Evolutionary conservation across 1,284 basidiomycete genomes (phyloP), one percentile per base, ranked within the genome.

Genomic region (Exsudoporus floridanus): DNA sequence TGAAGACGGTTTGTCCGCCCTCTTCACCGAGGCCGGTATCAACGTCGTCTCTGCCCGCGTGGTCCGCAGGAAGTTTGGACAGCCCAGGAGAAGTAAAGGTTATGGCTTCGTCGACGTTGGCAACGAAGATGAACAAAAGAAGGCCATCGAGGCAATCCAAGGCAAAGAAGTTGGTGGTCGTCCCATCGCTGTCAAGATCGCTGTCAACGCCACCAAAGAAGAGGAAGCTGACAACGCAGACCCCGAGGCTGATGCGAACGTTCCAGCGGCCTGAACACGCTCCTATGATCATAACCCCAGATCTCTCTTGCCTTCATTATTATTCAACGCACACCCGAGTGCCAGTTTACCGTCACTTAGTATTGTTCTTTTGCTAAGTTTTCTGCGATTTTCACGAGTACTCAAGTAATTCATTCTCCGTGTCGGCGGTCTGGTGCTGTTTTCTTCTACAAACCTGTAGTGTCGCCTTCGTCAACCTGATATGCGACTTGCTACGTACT

Each of bases 41-140:
- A 76, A 75, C 40, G 90, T 94, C 60, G 78, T 81, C 67, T 87
- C 88, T 60, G 93, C 93, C 52, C 90, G 90, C 61, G 88, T 97
- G 59, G 90, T 95, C 62, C 85, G 84, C 66, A 80, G 86, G 65
- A 86, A 88, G 67, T 92, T 83, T 79, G 89, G 90, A 13, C 80
- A 83, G 49, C 84, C 86, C 59, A 82, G 86, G 69, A 88, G 81
- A 75, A 91, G 88, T 78, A 95, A 94, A 75, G 94, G 94, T 55
- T 97, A 94, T 70, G 94, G 92, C 53, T 96, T 96, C 67, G 93
- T 96, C 64, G 92, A 94, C 62, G 89, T 95, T 56, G 90, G 89
- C 57, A 78, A 78, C 62, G 87, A 92, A 69, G 85, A 82, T 60
- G 83, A 92, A 72, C 93, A 95, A 77, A 72, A 85, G 70, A 91